A percentile compares a stretch with the other conserved stretches of the same genome.
Evolutionary conservation across 768 basidiomycete genomes (phyloP).

Genomic region (Coprinopsis strossmayeri): DNA sequence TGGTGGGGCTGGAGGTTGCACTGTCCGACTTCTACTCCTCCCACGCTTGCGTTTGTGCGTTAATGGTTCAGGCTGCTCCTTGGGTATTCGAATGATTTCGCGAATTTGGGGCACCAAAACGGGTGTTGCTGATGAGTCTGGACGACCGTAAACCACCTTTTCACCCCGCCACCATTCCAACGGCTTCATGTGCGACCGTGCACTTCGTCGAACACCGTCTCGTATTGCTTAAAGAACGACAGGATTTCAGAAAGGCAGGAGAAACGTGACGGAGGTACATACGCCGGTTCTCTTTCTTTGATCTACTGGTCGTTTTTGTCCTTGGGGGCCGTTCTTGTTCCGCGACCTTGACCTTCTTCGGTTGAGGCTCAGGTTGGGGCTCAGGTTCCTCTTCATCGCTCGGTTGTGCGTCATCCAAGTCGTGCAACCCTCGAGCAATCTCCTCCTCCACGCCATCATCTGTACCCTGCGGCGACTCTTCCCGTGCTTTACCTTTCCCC

Average conservation of each 20-base stretch:
- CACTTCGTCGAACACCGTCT: slow-evolving; percentile 63
- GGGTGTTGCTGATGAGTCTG: slow-evolving; percentile 19
- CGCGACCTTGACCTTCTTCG: slow-evolving; percentile 21
- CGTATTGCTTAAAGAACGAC: slow-evolving; percentile 23
- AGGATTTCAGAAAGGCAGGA: not conserved
- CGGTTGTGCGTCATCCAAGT: slow-evolving; percentile 18
- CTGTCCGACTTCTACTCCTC: slow-evolving; percentile 55
- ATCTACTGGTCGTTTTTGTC: slow-evolving; percentile 18
- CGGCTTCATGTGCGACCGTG: slow-evolving; percentile 62
- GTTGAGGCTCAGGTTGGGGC: slow-evolving; percentile 13
- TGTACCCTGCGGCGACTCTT: slow-evolving; percentile 34
- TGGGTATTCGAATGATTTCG: slow-evolving; percentile 55
- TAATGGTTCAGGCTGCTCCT: slow-evolving; percentile 29
- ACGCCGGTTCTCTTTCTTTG: slow-evolving; percentile 39
- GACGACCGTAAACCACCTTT: slow-evolving; percentile 73
- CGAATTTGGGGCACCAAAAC: slow-evolving; percentile 63
- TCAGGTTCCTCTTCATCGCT: slow-evolving; percentile 22
- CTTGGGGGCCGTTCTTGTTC: slow-evolving; percentile 15
- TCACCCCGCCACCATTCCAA: slow-evolving; percentile 94
- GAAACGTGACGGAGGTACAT: slow-evolving; percentile 8
- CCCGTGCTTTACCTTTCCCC: slow-evolving; percentile 33
- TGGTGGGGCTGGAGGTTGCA: slow-evolving; percentile 30
- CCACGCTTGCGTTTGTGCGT: slow-evolving; percentile 33
- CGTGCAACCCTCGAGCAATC: slow-evolving; percentile 33
- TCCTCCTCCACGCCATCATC: slow-evolving; percentile 38